Evolutionary conservation across 1,284 basidiomycete species (phyloP).

Genomic region (Ganoderma leucocontextum): DNA sequence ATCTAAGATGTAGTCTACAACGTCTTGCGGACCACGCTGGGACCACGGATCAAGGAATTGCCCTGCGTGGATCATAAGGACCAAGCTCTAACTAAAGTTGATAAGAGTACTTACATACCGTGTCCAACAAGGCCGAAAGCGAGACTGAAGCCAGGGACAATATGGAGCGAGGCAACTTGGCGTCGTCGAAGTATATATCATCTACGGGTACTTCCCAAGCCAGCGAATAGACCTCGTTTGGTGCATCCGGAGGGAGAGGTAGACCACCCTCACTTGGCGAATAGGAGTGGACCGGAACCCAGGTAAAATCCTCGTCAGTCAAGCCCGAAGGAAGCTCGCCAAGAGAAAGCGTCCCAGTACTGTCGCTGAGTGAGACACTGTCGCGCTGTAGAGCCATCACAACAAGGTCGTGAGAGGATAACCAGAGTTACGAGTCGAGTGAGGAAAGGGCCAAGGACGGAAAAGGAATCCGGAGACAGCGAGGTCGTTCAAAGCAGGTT

Average conservation of each 20-base stretch:
- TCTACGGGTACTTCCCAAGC: too few relatives aligned
- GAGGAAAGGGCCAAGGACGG: constrained; percentile 41
- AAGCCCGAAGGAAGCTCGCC: constrained; percentile 49
- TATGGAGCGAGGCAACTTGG: constrained; percentile 52
- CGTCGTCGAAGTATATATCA: constrained; percentile 62
- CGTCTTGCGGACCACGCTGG: constrained; percentile 48
- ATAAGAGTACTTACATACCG: constrained; percentile 44
- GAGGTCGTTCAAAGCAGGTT: background rate
- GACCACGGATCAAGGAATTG: constrained; percentile 49
- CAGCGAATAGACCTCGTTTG: constrained; percentile 46
- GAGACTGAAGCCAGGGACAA: constrained; percentile 45
- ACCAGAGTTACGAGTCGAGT: constrained; percentile 37
- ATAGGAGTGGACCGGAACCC: constrained; percentile 51
- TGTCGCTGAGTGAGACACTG: constrained; percentile 45
- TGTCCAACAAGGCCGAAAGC: constrained; percentile 59
- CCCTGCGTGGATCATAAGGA: constrained; percentile 38
- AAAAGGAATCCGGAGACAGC: constrained; percentile 34
- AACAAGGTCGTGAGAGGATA: constrained; percentile 37
- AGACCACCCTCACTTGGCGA: constrained; percentile 46
- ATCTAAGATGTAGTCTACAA: too few relatives aligned
- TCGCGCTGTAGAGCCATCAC: constrained; percentile 49
- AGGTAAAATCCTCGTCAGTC: constrained; percentile 44
- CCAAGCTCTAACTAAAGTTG: constrained; percentile 12
- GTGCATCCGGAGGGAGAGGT: constrained; percentile 41
- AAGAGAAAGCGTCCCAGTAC: constrained; percentile 48